A percentile compares a stretch with the other conserved stretches of the same genome.
These are phyloP conservation scores for Trichophyton mentagrophytes DNA, from an alignment of 2,329 filamentous ascomycete species.

Conservation along the genomic window DNA sequence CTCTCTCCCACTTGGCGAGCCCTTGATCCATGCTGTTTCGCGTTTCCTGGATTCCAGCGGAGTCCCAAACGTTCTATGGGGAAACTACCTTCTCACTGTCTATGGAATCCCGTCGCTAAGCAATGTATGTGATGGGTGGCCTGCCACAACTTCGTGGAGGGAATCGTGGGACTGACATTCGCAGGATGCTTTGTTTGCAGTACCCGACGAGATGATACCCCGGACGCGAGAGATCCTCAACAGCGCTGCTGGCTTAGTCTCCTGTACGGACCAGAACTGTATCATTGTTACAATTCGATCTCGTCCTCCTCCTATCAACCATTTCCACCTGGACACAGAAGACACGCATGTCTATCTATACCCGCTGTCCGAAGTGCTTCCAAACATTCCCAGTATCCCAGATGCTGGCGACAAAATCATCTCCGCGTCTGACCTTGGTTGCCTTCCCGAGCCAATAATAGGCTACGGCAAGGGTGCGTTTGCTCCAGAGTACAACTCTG, in stretches of 20 bases:
- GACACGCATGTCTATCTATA: constrained; percentile 8
- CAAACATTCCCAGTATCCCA: constrained; percentile 9
- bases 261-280: background rate
- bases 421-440: constrained; percentile 8
- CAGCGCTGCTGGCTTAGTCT: background rate
- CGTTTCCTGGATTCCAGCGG: constrained; percentile 12
- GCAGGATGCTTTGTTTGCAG: background rate
- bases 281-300: background rate
- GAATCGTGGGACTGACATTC: background rate
- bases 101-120: constrained; percentile 11
- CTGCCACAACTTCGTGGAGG: too few relatives aligned
- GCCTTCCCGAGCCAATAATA: constrained; percentile 1
- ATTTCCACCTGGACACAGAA: constrained; percentile 1
- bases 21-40: background rate
- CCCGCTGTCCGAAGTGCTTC: constrained; percentile 8
- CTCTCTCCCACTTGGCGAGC: background rate
- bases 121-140: background rate
- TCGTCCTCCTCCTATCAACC: background rate
- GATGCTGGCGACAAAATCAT: constrained; percentile 4
- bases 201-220: background rate
- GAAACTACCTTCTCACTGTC: constrained; percentile 21
- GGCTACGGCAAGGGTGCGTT: constrained; percentile 7
- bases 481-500: constrained; percentile 1
- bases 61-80: constrained; percentile 20
- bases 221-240: background rate